These are phyloP conservation scores for Solanum gandarillasii DNA, from an alignment of 257 asterid genomes.

Conservation along the genomic window DNA sequence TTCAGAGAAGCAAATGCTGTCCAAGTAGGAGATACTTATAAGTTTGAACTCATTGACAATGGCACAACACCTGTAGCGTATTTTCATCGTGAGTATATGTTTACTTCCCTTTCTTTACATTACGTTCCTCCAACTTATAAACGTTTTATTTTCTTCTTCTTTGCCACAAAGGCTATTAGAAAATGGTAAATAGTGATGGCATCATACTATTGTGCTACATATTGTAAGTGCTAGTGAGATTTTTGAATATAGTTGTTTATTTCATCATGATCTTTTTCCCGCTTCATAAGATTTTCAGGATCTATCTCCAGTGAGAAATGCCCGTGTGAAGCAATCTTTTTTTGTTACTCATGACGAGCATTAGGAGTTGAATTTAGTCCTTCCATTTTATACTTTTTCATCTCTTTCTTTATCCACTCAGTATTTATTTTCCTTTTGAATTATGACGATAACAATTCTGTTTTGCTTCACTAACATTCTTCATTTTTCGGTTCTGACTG, in stretches of 20 bases:
- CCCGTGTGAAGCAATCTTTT: background rate
- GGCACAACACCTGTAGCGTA: background rate
- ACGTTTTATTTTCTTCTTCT: background rate
- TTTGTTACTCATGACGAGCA: background rate
- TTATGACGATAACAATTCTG: background rate
- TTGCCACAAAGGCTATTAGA: background rate
- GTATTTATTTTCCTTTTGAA: background rate
- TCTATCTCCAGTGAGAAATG: background rate
- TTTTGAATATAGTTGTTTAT: background rate
- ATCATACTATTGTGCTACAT: background rate
- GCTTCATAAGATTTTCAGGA: background rate
- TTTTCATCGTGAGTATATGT: background rate
- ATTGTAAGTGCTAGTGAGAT: background rate
- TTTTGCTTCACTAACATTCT: background rate
- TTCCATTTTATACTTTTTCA: background rate
- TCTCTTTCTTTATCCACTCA: background rate
- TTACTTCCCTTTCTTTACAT: background rate
- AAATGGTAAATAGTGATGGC: background rate
- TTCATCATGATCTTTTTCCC: background rate
- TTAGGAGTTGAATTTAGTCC: background rate
- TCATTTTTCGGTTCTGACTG: background rate
- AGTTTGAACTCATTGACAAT: background rate
- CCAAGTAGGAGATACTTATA: background rate
- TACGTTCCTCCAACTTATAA: background rate
- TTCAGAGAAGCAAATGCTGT: background rate